Evolutionary conservation across 371 early-diverging fungal species (phyloP), one percentile per base, ranked within the genome.

Genomic region (Polyrhizophydium stewartii): DNA sequence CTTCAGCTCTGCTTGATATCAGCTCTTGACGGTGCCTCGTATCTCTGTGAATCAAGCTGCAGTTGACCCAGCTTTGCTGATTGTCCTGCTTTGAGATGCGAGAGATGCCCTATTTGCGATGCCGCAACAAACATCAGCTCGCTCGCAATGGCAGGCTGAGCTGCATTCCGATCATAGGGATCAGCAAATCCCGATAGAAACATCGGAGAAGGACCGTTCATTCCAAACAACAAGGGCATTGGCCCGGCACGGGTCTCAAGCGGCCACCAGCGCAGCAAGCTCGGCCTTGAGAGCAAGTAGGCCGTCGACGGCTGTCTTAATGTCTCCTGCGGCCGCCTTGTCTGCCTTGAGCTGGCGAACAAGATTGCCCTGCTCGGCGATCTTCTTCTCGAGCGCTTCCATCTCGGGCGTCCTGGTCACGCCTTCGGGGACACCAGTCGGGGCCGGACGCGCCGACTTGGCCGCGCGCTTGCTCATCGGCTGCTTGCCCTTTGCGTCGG

Each of bases 321-420:
- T 27, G 24, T 72, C 69, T 38, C 66, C 73, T 16, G 68, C 70
- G 2, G 67, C 79, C 13, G 76, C 76, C 63, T 85, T 82, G 59
- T 70, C 83, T 12, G 75, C 60, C 70, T 86, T 86, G 21, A 83
- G 61, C 33, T 67, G 62, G n/a, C 86, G 67, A 17, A 87, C 85
- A 37, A 63, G 63, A 35, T 70, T 77, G 2, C 84, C 85, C 50
- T 77, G 77, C 46, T 66, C 78, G 49, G 77, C 79, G 51, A 84
- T 73, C 69, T 64, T 55, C 31, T 63, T 69, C 61, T 87, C 83
- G 46, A 86, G 64, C 0, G 60, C 76, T 30, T 71, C 28, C n/a
- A 80, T 66, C 45, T 58, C 81, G 2, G 75, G 74, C 46, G 79
- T 83, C 60, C 74, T 78, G 17, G 68, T 78, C 49, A 74, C 68